A percentile compares a stretch with the other conserved stretches of the same genome.
phyloP scores from a whole-genome alignment of 2,329 filamentous ascomycete genomes.

The Ophiostoma angusticollis region DNA sequence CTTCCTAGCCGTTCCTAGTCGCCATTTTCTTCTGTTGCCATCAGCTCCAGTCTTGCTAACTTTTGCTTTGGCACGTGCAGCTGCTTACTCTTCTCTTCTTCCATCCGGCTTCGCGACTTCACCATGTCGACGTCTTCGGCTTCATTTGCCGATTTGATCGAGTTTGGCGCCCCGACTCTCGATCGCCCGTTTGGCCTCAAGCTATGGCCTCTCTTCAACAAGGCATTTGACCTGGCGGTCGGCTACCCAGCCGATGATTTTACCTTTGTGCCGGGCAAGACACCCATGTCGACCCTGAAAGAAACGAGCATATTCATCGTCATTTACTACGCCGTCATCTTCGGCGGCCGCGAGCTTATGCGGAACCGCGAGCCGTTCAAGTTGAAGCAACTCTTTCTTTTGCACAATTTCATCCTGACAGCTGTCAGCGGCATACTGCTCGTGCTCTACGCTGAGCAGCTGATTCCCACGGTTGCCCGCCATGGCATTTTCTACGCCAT shows the following conservation, averaged over 20 bases:
- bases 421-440: conserved; percentile 69
- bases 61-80: too few relatives aligned
- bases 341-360: conserved; percentile 88
- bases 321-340: conserved; percentile 86
- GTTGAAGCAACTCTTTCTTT: conserved; percentile 79
- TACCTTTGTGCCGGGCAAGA: conserved; percentile 65
- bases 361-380: conserved; percentile 73
- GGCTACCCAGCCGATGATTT: conserved; percentile 84
- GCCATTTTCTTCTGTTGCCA: too few relatives aligned
- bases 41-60: too few relatives aligned
- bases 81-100: neutral
- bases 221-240: conserved; percentile 60
- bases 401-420: conserved; percentile 94
- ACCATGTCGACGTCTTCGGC: conserved; percentile 10
- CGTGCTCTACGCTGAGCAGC: conserved; percentile 78
- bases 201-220: conserved; percentile 90
- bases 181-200: conserved; percentile 85
- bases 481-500: conserved; percentile 82
- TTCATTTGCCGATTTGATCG: conserved; percentile 10
- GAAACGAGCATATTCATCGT: conserved; percentile 69
- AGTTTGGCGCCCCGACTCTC: conserved; percentile 61
- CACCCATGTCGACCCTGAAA: conserved; percentile 80
- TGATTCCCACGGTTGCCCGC: conserved; percentile 69
- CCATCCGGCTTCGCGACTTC: too few relatives aligned
- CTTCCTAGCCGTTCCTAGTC: too few relatives aligned